Evolutionary conservation across 2,329 filamentous ascomycete genomes (phyloP).

Genomic region (Aspergillus eucalypticola): DNA sequence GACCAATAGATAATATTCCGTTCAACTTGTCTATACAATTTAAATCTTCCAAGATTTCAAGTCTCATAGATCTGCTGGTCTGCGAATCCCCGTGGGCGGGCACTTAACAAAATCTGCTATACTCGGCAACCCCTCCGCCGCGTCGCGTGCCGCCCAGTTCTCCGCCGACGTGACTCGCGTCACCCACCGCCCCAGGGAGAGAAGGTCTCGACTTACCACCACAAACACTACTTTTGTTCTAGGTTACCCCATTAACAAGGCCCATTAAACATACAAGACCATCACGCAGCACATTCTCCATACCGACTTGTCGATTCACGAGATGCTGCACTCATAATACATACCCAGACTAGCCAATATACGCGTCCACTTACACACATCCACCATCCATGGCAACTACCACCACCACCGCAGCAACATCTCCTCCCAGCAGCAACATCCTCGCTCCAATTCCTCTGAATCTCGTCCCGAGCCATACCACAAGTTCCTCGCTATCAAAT

Average conservation of each 20-base stretch:
- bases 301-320: too few species aligned
- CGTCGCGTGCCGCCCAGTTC: slow-evolving; percentile 31
- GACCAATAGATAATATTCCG: too few species aligned
- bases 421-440: slow-evolving; percentile 16
- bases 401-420: slow-evolving; percentile 10
- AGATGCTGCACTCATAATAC: too few species aligned
- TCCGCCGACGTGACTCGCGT: slow-evolving; percentile 12
- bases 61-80: too few species aligned
- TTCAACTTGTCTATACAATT: too few species aligned
- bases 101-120: neutral
- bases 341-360: neutral
- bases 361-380: slow-evolving; percentile 29
- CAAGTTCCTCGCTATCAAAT: too few species aligned
- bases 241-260: neutral
- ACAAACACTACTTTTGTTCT: neutral
- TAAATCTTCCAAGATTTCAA: too few species aligned
- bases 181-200: neutral
- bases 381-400: slow-evolving; percentile 40
- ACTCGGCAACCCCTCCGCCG: slow-evolving; percentile 4
- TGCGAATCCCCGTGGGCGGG: too few species aligned
- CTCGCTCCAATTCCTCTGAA: slow-evolving; percentile 40
- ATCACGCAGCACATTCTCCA: too few species aligned
- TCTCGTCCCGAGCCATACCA: slow-evolving; percentile 24
- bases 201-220: neutral
- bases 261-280: neutral